Percentiles rank a stretch among this genome's conserved stretches.
Conservation (phyloP, 495 filamentous ascomycete genomes). For the Podospora pseudopauciseta region DNA sequence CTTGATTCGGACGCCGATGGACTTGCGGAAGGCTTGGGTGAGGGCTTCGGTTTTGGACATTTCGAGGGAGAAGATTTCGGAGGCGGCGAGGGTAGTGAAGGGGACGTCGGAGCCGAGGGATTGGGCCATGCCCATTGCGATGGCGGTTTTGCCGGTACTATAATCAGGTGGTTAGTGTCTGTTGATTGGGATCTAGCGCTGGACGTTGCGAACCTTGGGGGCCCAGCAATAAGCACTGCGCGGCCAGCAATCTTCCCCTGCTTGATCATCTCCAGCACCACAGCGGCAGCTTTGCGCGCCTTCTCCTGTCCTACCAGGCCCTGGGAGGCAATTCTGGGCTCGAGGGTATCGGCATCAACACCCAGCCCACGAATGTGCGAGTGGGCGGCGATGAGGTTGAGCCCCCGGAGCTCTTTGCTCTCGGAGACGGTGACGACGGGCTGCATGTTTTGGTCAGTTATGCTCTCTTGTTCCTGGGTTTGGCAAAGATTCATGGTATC, state of each 20-base stretch:
- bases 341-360: constrained; percentile 86
- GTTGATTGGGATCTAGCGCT: not conserved
- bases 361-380: constrained; percentile 96
- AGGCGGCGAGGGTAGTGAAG: constrained; percentile 91
- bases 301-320: constrained; percentile 97
- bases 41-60: constrained; percentile 99
- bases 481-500: not conserved
- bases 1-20: constrained; percentile 93
- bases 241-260: constrained; percentile 96
- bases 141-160: constrained; percentile 94
- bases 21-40: constrained; percentile 95
- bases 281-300: constrained; percentile 90
- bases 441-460: constrained; percentile 38
- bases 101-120: constrained; percentile 90
- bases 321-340: constrained; percentile 80
- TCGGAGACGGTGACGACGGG: constrained; percentile 90
- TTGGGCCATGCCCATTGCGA: constrained; percentile 98
- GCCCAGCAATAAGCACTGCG: constrained; percentile 91
- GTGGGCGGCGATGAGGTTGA: constrained; percentile 97
- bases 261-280: constrained; percentile 97
- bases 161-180: constrained; percentile 10
- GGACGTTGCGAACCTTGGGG: constrained; percentile 58
- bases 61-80: constrained; percentile 96
- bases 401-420: constrained; percentile 85
- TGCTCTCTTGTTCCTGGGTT: not conserved